Evolutionary conservation across 345 rosid species (phyloP), one percentile per base, ranked within the genome.

Genomic region (Theobroma cacao): DNA sequence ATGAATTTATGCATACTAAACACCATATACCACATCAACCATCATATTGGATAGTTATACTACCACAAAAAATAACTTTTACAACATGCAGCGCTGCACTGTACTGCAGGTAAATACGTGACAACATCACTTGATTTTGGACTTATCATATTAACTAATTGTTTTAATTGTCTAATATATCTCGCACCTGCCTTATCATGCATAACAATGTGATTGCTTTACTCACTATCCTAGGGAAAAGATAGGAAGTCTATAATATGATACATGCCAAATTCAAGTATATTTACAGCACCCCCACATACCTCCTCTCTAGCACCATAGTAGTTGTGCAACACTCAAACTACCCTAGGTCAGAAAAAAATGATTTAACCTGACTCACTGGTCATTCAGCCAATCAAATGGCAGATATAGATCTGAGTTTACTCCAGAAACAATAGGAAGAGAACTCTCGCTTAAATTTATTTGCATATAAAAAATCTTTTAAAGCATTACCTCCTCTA

Each of bases 341-440:
- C 2, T 1, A 30, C 60, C 60, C 4, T 12, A 48, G 18, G 11
- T 30, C 38, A 48, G 43, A 7, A 63, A 12, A 31, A 31, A 63
- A 63, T 30, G 15, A 63, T 22, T 7, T 61, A 13, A 1, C 13
- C 18, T 60, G 34, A n/a, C n/a, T n/a, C n/a, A n/a, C n/a, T n/a
- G n/a, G n/a, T n/a, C n/a, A n/a, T n/a, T n/a, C n/a, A 28, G 78
- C 43, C 33, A 74, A 4, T 28, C 18, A 64, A 47, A n/a, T 60
- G 66, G 52, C 52, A 55, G 75, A 74, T 53, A 12, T 73, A 15
- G n/a, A 68, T 38, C 48, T 18, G 52, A 47, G 80, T 72, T 79
- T 61, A 69, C 36, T 53, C 41, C 64, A 73, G 12, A 45, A 62
- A 47, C 24, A 36, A 48, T 28, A 74, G 7, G 13, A 3, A 34